Base-by-base conservation (phyloP, 2,329 filamentous ascomycete species). In the Fusarium annulatum region DNA sequence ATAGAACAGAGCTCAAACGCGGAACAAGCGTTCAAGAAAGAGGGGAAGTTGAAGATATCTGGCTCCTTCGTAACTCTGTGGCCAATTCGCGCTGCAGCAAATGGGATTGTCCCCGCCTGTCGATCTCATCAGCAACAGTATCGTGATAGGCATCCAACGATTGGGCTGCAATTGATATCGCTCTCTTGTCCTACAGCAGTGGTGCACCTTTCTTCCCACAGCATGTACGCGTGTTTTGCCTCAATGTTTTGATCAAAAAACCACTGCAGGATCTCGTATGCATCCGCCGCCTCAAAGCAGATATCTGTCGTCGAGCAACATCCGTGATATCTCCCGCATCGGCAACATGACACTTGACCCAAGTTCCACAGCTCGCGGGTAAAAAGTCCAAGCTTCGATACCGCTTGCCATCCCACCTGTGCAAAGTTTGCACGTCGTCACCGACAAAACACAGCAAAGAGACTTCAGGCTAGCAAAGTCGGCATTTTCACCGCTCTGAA, bases 361-460 rank as follows among this genome's bases (percentile, higher is more conserved):
- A 19, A 69, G 66, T 64, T 49, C 64, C 57, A 43, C 64, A 57
- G 38, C 52, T 33, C 38, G 26, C 38, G 64, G 43, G 23, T 58
- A 48, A 39, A 58, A 23, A 45, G 61, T 23, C 64, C 43, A 64
- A 67, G 64, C 61, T 48, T 46, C 58, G n/a, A 21, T 33, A 53
- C 34, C 52, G n/a, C 43, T 36, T 64, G 39, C 52, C 64, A 69
- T 43, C 23, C 67, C 65, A 69, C 67, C 30, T 41, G 19, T 14
- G 42, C 42, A 53, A 63, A 64, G 28, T 52, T 52, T 69, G 64
- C 66, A 69, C 43, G 18, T 67, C 41, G 65, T 68, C 75, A 77
- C 69, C 83, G 81, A 67, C 81, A 83, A 66, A 83, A n/a, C n/a
- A 33, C 23, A 53, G 23, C 4, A 53, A 53, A 30, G 48, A 53